Evolutionary conservation across 202 grass and related monocot species (phyloP), one percentile per base, ranked within the genome.

Genomic region (Elaeis oleifera): DNA sequence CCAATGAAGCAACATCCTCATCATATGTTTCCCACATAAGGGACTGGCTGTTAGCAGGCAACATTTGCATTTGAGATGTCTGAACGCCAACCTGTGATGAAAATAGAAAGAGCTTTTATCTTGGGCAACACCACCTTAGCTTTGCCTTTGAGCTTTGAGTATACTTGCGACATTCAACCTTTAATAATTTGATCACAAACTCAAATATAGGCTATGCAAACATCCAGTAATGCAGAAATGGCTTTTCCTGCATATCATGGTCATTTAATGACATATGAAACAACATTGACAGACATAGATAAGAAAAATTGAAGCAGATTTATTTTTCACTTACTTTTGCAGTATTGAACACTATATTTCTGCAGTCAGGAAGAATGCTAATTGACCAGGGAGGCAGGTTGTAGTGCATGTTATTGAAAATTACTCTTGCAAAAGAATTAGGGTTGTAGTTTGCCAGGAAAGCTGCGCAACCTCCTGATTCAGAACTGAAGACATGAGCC

Each of bases 31-130:
- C 94, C 85, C 85, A 99, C 66, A 89, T 74, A 61, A 99, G 87
- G 59, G 79, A 70, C 23, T 80, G 80, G 55, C 65, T 62, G 32
- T 71, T 83, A 68, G 73, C 67, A 58, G 75, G 65, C 83, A 78
- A 84, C 94, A 99, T 99, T 85, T 99, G 88, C 85, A 99, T 89
- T 69, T 99, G 88, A 76, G 85, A 89, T 77, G 94, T 99, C 74
- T 99, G 88, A 75, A 88, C 84, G 29, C 94, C 94, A 75, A 99
- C 73, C 94, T 89, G 60, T 57, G 24, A 32, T 63, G 15, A 51
- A 62, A 16, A 48, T 53, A 58, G 22, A 23, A 31, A 27, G 23
- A 58, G 23, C 4, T 24, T 28, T 58, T 0, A 26, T 28, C 22
- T 19, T 58, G 9, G 23, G 56, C 21, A 58, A 28, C 14, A 14